A percentile compares a stretch with the other conserved stretches of the same genome.
These are phyloP conservation scores for Jatropha podagrica DNA, from an alignment of 441 rosid genomes.

Conservation along the genomic window DNA sequence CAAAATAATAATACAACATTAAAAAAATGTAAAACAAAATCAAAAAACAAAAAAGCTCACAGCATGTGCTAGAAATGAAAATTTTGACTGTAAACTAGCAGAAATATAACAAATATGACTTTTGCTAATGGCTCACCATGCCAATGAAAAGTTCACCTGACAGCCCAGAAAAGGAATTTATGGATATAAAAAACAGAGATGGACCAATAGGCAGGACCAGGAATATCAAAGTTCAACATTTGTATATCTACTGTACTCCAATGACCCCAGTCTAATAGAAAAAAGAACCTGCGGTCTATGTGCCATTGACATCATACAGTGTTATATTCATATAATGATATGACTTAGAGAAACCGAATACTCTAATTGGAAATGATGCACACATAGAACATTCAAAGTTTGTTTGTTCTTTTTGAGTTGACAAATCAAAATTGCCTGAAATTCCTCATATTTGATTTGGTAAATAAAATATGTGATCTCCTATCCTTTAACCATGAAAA, in stretches of 20 bases:
- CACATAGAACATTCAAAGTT: neutral
- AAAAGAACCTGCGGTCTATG: neutral
- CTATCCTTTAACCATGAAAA: constrained; percentile 10
- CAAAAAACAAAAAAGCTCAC: neutral
- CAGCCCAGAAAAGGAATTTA: neutral
- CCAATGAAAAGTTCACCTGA: neutral
- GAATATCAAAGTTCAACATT: neutral
- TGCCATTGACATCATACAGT: neutral
- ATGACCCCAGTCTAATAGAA: neutral
- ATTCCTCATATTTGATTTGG: neutral
- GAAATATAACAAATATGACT: neutral
- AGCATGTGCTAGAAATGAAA: neutral
- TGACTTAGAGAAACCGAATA: neutral
- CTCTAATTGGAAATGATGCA: neutral
- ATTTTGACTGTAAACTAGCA: neutral
- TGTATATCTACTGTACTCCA: neutral
- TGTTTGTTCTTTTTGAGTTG: neutral
- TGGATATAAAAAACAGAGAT: neutral
- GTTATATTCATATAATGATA: neutral
- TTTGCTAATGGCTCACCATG: constrained; percentile 1
- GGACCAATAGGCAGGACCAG: neutral
- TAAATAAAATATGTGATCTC: neutral
- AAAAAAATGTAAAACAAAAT: neutral
- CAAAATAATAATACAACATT: neutral
- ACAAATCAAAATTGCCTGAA: neutral